phyloP scores from a whole-genome alignment of 495 filamentous ascomycete genomes.

The Hyaloscypha variabilis region DNA sequence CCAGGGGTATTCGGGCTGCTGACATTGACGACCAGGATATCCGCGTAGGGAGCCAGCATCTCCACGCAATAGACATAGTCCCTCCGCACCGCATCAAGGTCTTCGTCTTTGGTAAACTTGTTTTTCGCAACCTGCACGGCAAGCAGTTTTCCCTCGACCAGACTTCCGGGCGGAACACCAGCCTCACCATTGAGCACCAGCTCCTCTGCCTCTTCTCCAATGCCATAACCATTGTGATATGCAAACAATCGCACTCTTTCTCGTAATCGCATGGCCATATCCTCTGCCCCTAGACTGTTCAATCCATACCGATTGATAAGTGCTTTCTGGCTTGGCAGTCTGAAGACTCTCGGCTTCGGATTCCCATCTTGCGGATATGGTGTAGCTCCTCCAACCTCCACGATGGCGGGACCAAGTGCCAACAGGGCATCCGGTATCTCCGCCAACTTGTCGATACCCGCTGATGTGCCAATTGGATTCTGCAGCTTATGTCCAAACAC shows the following conservation, averaged over 20 bases:
- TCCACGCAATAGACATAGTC: conserved; percentile 91
- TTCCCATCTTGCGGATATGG: conserved; percentile 86
- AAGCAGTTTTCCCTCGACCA: conserved; percentile 73
- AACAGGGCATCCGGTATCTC: conserved; percentile 83
- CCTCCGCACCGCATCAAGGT: conserved; percentile 77
- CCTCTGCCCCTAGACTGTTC: conserved; percentile 86
- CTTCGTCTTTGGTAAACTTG: conserved; percentile 79
- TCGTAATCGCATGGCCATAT: conserved; percentile 77
- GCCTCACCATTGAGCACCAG: conserved; percentile 72
- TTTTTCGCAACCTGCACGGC: conserved; percentile 99
- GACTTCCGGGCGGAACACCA: conserved; percentile 67
- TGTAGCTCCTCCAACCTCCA: conserved; percentile 92
- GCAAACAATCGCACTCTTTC: conserved; percentile 79
- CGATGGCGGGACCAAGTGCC: conserved; percentile 75
- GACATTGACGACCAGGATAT: conserved; percentile 95
- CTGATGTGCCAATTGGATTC: conserved; percentile 91
- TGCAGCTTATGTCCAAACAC: conserved; percentile 79
- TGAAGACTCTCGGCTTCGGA: conserved; percentile 83
- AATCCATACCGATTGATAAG: conserved; percentile 96
- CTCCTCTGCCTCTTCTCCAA: conserved; percentile 63
- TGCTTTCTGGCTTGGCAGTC: conserved; percentile 76
- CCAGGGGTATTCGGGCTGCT: conserved; percentile 96
- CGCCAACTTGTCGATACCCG: conserved; percentile 91
- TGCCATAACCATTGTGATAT: conserved; percentile 64
- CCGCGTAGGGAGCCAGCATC: conserved; percentile 80